Base-by-base conservation (phyloP, 2,329 filamentous ascomycete species). In the Neofusicoccum cordaticola region DNA sequence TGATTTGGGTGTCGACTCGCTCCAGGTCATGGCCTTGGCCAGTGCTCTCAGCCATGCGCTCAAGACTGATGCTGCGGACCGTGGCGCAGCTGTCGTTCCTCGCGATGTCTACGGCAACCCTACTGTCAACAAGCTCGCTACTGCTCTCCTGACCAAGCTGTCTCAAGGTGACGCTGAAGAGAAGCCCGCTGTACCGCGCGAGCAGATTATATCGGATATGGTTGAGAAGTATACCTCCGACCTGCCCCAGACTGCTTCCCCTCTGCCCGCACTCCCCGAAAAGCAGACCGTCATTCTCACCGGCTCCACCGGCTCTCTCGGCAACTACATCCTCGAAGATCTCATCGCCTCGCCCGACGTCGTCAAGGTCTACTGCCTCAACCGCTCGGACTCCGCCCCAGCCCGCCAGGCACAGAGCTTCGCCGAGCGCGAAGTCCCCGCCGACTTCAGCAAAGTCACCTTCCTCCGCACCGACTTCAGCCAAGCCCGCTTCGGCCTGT, bases 41-140 rank as follows among this genome's bases (percentile, higher is more conserved):
- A 67, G 64, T 22, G 63, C 67, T 2, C 64, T 69, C 9, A 70
- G 69, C 39, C 57, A 71, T 35, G 68, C 67, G 50, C 67, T 67
- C 22, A 41, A 63, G 7, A 48, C 64, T 13, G 52, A 60, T 13
- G 44, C 15, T 4, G 44, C 34, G 4, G 48, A 51, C 17, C 62
- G 53, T 13, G 60, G 62, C 31, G 63, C 64, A 11, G 63, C 53
- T 31, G 65, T 68, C 19, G 62, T 75, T 27, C 70, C 72, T 19
- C 70, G 72, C 17, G 68, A 72, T 13, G 66, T 78, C 19, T 77
- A 75, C 66, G 67, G 68, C 31, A 69, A 75, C 44, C 74, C 75
- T 2, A 73, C 71, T 2, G 69, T 77, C 27, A 63, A 64, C 11
- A 66, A 60, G n/a, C 68, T 78, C 22, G 69, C 72, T 0, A 39